These are phyloP conservation scores for Copromyces sp. DNA, from an alignment of 495 filamentous ascomycete genomes.

Conservation along the genomic window DNA sequence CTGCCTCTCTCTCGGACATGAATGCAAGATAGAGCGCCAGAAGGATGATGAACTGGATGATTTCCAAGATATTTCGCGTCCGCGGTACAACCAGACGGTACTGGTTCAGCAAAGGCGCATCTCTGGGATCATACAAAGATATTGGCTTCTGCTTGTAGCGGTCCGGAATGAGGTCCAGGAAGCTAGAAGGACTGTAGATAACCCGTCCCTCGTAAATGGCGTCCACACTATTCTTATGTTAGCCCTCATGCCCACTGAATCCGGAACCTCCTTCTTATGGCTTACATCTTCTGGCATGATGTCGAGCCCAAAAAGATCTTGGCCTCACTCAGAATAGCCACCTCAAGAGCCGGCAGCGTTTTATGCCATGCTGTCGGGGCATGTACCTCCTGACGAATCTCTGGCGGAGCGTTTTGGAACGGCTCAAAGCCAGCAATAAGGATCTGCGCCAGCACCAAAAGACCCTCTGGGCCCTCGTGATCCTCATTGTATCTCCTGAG, in stretches of 20 bases:
- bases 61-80: conserved; percentile 57
- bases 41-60: conserved; percentile 54
- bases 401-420: conserved; percentile 55
- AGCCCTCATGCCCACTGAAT: neutral
- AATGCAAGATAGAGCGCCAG: conserved; percentile 51
- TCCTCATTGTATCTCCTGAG: conserved; percentile 60
- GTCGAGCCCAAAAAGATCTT: conserved; percentile 56
- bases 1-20: conserved; percentile 48
- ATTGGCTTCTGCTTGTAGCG: conserved; percentile 64
- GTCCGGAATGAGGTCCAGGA: conserved; percentile 62
- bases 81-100: conserved; percentile 64
- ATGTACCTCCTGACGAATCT: conserved; percentile 40
- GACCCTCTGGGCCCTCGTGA: conserved; percentile 44
- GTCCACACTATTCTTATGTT: conserved; percentile 35
- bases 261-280: neutral
- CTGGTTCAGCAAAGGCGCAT: conserved; percentile 59
- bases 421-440: conserved; percentile 64
- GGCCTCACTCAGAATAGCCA: conserved; percentile 60
- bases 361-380: conserved; percentile 41
- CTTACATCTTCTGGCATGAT: conserved; percentile 55
- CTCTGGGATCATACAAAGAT: conserved; percentile 55
- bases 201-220: conserved; percentile 58
- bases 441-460: conserved; percentile 60
- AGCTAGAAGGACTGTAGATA: conserved; percentile 59
- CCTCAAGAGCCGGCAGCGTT: conserved; percentile 56